Evolutionary conservation across 2,329 filamentous ascomycete genomes (phyloP).

Genomic region (Neofusicoccum ribis): DNA sequence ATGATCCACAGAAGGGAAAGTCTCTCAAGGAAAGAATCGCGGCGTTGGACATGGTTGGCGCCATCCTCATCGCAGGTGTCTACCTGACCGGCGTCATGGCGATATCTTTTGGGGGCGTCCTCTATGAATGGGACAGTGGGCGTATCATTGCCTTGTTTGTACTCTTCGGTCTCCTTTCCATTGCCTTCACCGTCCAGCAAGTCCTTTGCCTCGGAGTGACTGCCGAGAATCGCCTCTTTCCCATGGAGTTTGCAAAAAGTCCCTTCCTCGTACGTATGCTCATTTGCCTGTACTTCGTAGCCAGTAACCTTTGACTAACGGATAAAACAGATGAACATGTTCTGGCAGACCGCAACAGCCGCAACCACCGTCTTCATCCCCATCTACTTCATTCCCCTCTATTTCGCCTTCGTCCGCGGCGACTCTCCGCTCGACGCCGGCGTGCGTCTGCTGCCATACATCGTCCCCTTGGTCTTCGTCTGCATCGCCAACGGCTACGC

Average conservation of each 20-base stretch:
- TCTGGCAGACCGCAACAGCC: background rate
- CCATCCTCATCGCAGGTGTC: constrained; percentile 7
- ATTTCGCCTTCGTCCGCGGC: constrained; percentile 3
- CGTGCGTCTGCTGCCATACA: background rate
- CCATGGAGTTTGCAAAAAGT: too few relatives aligned
- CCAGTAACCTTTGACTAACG: too few relatives aligned
- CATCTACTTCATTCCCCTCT: constrained; percentile 36
- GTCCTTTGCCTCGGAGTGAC: too few relatives aligned
- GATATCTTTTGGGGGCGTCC: constrained; percentile 51
- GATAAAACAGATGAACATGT: background rate
- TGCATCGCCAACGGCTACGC: too few relatives aligned
- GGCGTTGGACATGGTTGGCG: constrained; percentile 16
- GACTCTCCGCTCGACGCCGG: background rate
- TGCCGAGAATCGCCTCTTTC: too few relatives aligned
- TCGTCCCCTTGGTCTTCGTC: background rate
- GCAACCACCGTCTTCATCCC: constrained; percentile 34
- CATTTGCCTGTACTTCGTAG: too few relatives aligned
- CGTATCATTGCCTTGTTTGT: constrained; percentile 51
- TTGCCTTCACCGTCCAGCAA: constrained; percentile 22
- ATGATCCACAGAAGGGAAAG: constrained; percentile 6
- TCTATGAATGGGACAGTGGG: constrained; percentile 50
- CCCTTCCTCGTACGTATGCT: too few relatives aligned
- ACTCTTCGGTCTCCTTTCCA: constrained; percentile 46
- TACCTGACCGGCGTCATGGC: constrained; percentile 44
- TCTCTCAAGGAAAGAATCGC: background rate